phyloP scores from a whole-genome alignment of 176 grass and related monocot genomes.

The barley (Hordeum vulgare) region DNA sequence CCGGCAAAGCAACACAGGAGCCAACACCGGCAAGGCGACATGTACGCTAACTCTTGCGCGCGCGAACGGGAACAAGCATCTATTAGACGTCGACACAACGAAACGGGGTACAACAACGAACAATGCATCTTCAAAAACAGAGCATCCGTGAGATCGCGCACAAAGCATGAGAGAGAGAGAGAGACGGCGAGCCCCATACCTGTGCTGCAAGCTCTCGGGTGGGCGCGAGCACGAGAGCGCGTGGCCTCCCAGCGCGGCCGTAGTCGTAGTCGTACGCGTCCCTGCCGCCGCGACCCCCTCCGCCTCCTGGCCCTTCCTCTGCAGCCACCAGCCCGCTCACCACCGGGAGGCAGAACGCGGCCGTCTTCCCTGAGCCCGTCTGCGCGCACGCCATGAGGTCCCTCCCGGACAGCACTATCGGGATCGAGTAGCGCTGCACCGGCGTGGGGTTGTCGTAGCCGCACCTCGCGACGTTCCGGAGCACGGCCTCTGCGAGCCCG shows the following conservation, averaged over 20 bases:
- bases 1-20: neutral
- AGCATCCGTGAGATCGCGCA: neutral
- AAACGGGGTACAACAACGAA: neutral
- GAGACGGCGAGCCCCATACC: slow-evolving; percentile 6
- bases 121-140: neutral
- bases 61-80: neutral
- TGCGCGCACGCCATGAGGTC: slow-evolving; percentile 89
- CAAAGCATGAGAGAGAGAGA: neutral
- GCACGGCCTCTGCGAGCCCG: slow-evolving; percentile 50
- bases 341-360: slow-evolving; percentile 80
- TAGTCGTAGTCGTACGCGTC: neutral
- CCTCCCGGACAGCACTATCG: slow-evolving; percentile 39
- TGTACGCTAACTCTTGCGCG: neutral
- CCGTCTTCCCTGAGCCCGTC: slow-evolving; percentile 87
- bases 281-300: neutral
- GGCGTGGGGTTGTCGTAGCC: slow-evolving; percentile 57
- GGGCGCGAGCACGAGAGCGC: slow-evolving; percentile 65
- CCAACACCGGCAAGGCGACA: too few relatives aligned
- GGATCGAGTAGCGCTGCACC: slow-evolving; percentile 81
- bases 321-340: slow-evolving; percentile 19
- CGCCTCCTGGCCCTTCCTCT: neutral
- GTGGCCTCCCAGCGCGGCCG: slow-evolving; percentile 21
- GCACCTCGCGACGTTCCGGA: slow-evolving; percentile 49
- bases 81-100: neutral
- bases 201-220: slow-evolving; percentile 73